Evolutionary conservation across 192 early-diverging fungal species (phyloP).

Genomic region (Entrophospora sp.): DNA sequence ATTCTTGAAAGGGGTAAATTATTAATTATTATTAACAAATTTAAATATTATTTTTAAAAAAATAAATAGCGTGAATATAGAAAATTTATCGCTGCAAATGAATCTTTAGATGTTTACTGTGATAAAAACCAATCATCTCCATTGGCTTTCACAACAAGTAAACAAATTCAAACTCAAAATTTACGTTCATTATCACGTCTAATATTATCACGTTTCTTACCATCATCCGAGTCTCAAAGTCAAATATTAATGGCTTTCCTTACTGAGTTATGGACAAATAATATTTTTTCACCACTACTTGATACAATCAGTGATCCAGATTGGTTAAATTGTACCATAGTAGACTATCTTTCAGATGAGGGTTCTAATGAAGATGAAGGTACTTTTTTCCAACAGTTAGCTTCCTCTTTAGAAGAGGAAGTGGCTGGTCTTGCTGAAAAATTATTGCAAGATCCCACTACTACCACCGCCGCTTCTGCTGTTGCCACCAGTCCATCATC

Average conservation of each 20-base stretch:
- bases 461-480: not conserved
- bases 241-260: constrained; percentile 34
- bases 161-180: constrained; percentile 28
- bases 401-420: constrained; percentile 10
- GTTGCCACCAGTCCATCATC: not conserved
- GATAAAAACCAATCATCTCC: constrained; percentile 20
- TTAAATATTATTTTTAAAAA: not conserved
- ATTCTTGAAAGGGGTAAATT: not conserved
- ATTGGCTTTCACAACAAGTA: constrained; percentile 29
- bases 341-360: constrained; percentile 32
- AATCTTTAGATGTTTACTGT: not conserved
- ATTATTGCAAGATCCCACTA: not conserved
- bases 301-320: constrained; percentile 43
- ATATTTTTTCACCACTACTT: constrained; percentile 36
- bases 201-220: constrained; percentile 28
- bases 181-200: constrained; percentile 26
- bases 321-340: constrained; percentile 41
- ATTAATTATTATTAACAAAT: not conserved
- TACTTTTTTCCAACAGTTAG: constrained; percentile 7
- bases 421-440: constrained; percentile 5
- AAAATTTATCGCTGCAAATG: constrained; percentile 5
- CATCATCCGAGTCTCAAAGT: constrained; percentile 33
- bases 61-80: constrained; percentile 24
- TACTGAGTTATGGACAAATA: constrained; percentile 40
- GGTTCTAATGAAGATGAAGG: not conserved